These are phyloP conservation scores for Quercus suber DNA, from an alignment of 306 rosid genomes.

Conservation along the genomic window DNA sequence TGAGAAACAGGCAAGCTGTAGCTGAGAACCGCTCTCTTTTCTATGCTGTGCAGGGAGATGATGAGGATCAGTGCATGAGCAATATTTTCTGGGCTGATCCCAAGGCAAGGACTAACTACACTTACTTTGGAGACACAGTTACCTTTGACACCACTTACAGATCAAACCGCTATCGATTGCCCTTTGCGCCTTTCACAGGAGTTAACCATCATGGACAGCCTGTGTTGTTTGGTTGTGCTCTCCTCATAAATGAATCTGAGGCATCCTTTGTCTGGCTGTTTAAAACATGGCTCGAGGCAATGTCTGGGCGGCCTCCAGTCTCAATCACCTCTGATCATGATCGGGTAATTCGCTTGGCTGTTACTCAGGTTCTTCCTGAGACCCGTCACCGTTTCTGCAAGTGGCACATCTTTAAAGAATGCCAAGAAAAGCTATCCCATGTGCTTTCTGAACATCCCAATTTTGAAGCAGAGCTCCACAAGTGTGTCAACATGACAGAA, in stretches of 20 bases:
- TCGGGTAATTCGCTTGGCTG: constrained; percentile 24
- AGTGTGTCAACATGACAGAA: constrained; percentile 32
- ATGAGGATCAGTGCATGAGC: constrained; percentile 32
- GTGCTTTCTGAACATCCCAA: constrained; percentile 23
- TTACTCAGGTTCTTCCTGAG: constrained; percentile 25
- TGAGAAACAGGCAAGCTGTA: constrained; percentile 28
- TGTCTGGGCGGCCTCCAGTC: constrained; percentile 24
- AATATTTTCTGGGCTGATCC: constrained; percentile 34
- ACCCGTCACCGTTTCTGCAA: constrained; percentile 36
- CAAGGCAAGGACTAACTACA: constrained; percentile 29
- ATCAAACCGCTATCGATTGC: constrained; percentile 34
- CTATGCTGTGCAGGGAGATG: constrained; percentile 35
- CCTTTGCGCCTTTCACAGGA: constrained; percentile 38
- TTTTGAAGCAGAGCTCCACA: constrained; percentile 29
- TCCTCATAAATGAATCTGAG: constrained; percentile 35
- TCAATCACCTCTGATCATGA: constrained; percentile 37
- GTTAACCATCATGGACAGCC: constrained; percentile 44
- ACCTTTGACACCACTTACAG: constrained; percentile 37
- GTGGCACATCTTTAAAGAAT: constrained; percentile 37
- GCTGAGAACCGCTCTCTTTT: constrained; percentile 23
- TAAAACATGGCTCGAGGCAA: constrained; percentile 31
- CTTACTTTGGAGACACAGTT: constrained; percentile 37
- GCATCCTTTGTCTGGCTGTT: constrained; percentile 34
- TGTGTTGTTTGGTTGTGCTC: constrained; percentile 32
- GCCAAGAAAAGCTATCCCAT: constrained; percentile 31